Percentiles rank a stretch among this genome's conserved stretches.
Conservation (phyloP, 352 stramenopile species). For the Sclerospora graminicola region DNA sequence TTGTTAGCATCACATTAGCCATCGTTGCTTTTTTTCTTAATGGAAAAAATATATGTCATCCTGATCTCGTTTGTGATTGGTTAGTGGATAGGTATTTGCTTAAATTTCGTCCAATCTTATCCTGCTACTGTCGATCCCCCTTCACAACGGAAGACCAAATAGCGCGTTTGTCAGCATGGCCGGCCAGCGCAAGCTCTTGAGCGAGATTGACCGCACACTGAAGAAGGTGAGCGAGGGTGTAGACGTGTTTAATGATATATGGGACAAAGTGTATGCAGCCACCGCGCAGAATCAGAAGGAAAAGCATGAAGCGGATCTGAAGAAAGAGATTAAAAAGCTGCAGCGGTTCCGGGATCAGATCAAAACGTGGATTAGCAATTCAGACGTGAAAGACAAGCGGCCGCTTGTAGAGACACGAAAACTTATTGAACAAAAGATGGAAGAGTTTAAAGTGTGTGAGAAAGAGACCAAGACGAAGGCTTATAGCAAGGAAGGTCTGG, state of each 20-base stretch:
- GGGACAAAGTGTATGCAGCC: constrained; percentile 97
- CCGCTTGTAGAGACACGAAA: constrained; percentile 77
- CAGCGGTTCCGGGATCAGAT: constrained; percentile 98
- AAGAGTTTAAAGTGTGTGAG: constrained; percentile 99
- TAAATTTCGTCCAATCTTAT: constrained; percentile 11
- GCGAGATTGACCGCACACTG: constrained; percentile 98
- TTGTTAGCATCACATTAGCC: constrained; percentile 85
- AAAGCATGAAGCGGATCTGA: constrained; percentile 98
- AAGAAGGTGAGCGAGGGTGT: constrained; percentile 99
- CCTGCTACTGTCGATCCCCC: not conserved
- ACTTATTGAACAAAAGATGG: constrained; percentile 99
- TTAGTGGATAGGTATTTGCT: constrained; percentile 1
- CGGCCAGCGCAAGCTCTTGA: constrained; percentile 78
- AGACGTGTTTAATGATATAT: constrained; percentile 98
- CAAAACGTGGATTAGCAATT: constrained; percentile 97
- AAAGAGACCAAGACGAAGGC: constrained; percentile 99
- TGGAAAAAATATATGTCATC: not conserved
- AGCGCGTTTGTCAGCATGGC: constrained; percentile 33
- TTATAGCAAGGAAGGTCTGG: constrained; percentile 97
- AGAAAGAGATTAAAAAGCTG: constrained; percentile 99
- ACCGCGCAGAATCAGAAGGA: constrained; percentile 98
- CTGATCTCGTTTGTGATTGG: not conserved
- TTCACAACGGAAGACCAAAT: not conserved
- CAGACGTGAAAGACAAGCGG: constrained; percentile 97
- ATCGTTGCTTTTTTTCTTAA: constrained; percentile 22